These are phyloP conservation scores for Iberis pinnata DNA, from an alignment of 345 rosid genomes.

Conservation along the genomic window DNA sequence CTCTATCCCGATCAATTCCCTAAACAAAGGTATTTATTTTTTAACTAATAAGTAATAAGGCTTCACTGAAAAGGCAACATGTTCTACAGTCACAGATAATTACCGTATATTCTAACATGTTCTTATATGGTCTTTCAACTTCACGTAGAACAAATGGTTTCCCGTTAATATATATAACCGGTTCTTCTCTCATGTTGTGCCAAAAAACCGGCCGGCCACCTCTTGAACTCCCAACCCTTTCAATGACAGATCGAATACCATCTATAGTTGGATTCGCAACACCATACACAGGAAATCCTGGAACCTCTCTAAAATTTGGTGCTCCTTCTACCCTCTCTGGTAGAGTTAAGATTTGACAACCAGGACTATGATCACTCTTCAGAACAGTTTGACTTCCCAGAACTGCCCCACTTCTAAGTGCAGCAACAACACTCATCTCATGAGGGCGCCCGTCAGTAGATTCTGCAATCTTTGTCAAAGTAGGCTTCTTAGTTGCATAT, in stretches of 20 bases:
- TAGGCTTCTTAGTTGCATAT: conserved; percentile 59
- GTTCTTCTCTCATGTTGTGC: conserved; percentile 99
- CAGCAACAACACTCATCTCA: conserved; percentile 89
- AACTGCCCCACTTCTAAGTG: conserved; percentile 85
- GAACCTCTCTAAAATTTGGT: conserved; percentile 94
- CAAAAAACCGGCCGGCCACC: conserved; percentile 76
- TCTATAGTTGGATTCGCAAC: conserved; percentile 98
- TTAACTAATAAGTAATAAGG: conserved; percentile 4
- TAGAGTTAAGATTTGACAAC: conserved; percentile 67
- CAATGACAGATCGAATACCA: conserved; percentile 79
- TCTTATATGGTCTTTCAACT: conserved; percentile 91
- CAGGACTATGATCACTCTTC: conserved; percentile 98
- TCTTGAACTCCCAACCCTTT: conserved; percentile 75
- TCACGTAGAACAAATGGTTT: conserved; percentile 98
- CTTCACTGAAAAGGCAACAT: no score
- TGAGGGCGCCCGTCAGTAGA: conserved; percentile 80
- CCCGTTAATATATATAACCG: conserved; percentile 92
- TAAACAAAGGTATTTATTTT: conserved; percentile 24
- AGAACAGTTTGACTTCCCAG: conserved; percentile 95
- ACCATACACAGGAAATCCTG: conserved; percentile 96
- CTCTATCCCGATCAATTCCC: conserved; percentile 96
- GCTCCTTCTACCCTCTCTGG: conserved; percentile 98
- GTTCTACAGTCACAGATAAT: no score
- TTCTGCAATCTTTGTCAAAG: conserved; percentile 64
- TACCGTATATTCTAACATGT: conserved; percentile 97